Base-by-base conservation (phyloP, 345 rosid species). In the Excoecaria agallocha region DNA sequence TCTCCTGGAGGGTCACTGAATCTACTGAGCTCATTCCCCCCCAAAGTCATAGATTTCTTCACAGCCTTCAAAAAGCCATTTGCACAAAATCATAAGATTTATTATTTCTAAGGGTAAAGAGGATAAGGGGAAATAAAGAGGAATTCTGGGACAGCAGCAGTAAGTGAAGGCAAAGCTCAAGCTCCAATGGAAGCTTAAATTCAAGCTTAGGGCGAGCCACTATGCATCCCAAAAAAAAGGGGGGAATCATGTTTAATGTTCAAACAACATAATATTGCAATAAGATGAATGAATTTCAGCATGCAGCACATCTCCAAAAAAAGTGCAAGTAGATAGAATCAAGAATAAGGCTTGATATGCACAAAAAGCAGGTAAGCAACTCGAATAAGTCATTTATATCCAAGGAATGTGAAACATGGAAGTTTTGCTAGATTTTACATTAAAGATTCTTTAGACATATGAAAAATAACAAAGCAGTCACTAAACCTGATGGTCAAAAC, bases 1-100 rank as follows among this genome's bases (percentile, higher is more conserved):
- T 93, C 99, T 76, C 93, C 96, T 6, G 98, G 98, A 79, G 97
- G 82, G 76, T 95, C 98, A 77, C 97, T 93, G 82, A 91, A 93
- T 80, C 90, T 93, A 84, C 89, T 87, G 73, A 93, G 88, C 80
- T 88, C 99, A 77, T 87, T 90, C 59, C 89, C 88, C 70, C 88
- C 87, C 77, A 85, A 62, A 56, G 77, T 65, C 41, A 82, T 77
- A 3, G 89, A 80, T 68, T 86, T 74, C 84, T 93, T 90, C 67
- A 57, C 76, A 82, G 82, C 87, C 97, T 94, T 89, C 67, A 78
- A 80, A 65, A 75, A 61, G 59, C 69, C 72, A 76, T 38, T 50
- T 35, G 64, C 39, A 71, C 49, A 60, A 19, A 80, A 12, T 60
- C 48, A 56, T 74, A 41, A 77, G 74, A 56, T 74, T 65, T 52